Base-by-base conservation (phyloP, 306 rosid species). In the Lathyrus sativus region DNA sequence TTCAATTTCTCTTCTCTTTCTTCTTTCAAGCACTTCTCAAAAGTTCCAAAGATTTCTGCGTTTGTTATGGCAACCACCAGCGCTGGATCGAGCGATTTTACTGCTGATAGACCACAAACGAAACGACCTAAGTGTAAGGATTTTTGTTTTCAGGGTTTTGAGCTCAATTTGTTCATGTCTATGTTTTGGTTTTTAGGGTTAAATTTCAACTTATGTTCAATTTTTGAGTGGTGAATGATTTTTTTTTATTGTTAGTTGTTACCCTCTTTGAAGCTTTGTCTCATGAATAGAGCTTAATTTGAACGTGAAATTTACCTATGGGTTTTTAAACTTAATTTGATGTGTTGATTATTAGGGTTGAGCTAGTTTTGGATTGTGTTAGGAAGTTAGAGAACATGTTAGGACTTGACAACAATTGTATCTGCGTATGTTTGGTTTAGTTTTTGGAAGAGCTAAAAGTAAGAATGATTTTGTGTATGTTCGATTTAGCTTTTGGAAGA, bases 41-140 rank as follows among this genome's bases (percentile, higher is more conserved):
- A 33, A 5, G 38, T 33, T 33, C 38, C 38, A 5, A 33, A 5
- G 8, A 33, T 33, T 35, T 35, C 39, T 35, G 72, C 79, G 83
- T 76, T 76, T 14, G 80, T 76, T 67, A 86, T 89, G 79, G 87
- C 91, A 65, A 68, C 89, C 33, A 69, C 93, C 7, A 84, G 67
- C 83, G 71, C 88, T 2, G 96, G 91, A 89, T 92, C 98, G 69
- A 79, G 79, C 63, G 96, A 88, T 83, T 3, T 81, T 11, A 50
- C 88, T 18, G 68, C 86, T 67, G 11, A 83, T 71, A 83, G 89
- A 76, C 83, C 88, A 83, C 82, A 87, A 75, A 83, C 90, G 44
- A 92, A 92, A 84, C 85, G 90, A 43, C 98, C 98, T 55, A 90
- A 92, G 84, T 92, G 98, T 92, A 84, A 79, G 55, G 0, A 1